Conservation (phyloP, 306 rosid species). For the Cucurbita moschata region DNA sequence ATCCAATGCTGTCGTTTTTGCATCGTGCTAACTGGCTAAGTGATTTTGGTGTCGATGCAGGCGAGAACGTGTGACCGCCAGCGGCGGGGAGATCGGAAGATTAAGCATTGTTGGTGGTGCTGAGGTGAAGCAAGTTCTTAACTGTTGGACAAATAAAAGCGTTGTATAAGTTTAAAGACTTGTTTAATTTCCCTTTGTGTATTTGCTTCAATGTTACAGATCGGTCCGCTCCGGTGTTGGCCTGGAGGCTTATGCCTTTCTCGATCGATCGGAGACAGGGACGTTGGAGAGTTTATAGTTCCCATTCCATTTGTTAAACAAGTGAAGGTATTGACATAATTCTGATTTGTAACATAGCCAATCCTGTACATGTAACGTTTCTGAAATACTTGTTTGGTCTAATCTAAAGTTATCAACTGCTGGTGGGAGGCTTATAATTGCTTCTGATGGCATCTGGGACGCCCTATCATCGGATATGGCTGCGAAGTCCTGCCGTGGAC, state of each 20-base stretch:
- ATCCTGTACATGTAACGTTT: not conserved
- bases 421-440: constrained; percentile 89
- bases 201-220: constrained; percentile 27
- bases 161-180: not conserved
- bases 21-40: constrained; percentile 1
- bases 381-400: constrained; percentile 15
- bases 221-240: constrained; percentile 99
- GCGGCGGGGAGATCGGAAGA: constrained; percentile 98
- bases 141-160: not conserved
- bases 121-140: constrained; percentile 37
- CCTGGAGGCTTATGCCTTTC: constrained; percentile 98
- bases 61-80: constrained; percentile 86
- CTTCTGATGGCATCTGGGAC: constrained; percentile 98
- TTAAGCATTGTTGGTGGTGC: constrained; percentile 86
- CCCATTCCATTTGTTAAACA: constrained; percentile 90
- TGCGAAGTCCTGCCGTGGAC: constrained; percentile 73
- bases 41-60: constrained; percentile 23
- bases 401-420: constrained; percentile 51
- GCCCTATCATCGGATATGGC: constrained; percentile 79
- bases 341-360: not conserved
- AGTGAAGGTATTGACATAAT: constrained; percentile 55
- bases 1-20: not conserved
- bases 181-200: not conserved
- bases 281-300: constrained; percentile 91
- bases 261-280: constrained; percentile 94